phyloP scores from a whole-genome alignment of 2,329 filamentous ascomycete species.

The Chaetomiaceae sp. region DNA sequence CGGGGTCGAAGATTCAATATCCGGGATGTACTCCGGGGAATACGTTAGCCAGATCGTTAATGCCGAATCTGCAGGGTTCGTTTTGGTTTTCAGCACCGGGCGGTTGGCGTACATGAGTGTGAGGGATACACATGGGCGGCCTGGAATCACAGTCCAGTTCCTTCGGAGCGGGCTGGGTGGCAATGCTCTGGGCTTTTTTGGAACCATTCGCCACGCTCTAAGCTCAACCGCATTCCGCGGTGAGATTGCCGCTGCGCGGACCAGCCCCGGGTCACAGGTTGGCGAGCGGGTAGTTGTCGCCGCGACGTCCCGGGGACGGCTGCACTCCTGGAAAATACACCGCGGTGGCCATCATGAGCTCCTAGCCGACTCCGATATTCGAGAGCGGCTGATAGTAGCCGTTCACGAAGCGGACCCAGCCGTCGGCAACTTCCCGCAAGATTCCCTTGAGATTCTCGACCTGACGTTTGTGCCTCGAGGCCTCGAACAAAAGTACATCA shows the following conservation, averaged over 20 bases:
- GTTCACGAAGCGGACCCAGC: slow-evolving; percentile 53
- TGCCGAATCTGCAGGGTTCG: slow-evolving; percentile 79
- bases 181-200: slow-evolving; percentile 65
- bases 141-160: slow-evolving; percentile 72
- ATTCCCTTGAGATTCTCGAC: slow-evolving; percentile 71
- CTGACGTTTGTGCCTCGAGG: slow-evolving; percentile 64
- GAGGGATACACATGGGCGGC: slow-evolving; percentile 80
- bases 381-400: slow-evolving; percentile 58
- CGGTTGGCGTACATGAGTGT: slow-evolving; percentile 82
- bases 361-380: slow-evolving; percentile 66
- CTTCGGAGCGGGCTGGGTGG: slow-evolving; percentile 59
- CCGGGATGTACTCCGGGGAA: slow-evolving; percentile 74
- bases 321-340: slow-evolving; percentile 85
- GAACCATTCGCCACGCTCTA: slow-evolving; percentile 73
- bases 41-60: slow-evolving; percentile 71
- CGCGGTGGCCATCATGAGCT: slow-evolving; percentile 79
- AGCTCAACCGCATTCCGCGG: slow-evolving; percentile 66
- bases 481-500: slow-evolving; percentile 46
- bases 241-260: slow-evolving; percentile 74
- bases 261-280: slow-evolving; percentile 65
- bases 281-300: slow-evolving; percentile 83
- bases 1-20: slow-evolving; percentile 70
- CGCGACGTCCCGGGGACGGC: slow-evolving; percentile 68
- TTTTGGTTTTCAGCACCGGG: slow-evolving; percentile 80
- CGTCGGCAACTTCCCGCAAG: slow-evolving; percentile 45